Percentiles rank a stretch among this genome's conserved stretches.
phyloP scores from a whole-genome alignment of 352 stramenopile species.

The Pythium sp. region DNA sequence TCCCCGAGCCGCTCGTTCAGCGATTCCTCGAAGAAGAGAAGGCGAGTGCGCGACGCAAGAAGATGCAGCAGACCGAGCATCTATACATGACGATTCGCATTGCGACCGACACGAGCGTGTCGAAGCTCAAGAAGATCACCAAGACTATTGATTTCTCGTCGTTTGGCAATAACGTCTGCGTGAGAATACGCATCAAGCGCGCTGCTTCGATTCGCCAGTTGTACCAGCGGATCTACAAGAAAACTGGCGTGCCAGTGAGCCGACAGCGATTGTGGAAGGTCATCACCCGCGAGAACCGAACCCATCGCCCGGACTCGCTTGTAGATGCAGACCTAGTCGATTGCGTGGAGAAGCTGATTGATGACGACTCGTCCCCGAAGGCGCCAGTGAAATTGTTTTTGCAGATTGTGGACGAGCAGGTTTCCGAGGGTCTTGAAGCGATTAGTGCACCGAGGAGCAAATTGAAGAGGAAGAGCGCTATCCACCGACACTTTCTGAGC shows the following conservation, averaged over 20 bases:
- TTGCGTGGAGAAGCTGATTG: conserved; percentile 60
- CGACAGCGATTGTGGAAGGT: conserved; percentile 82
- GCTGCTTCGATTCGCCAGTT: conserved; percentile 58
- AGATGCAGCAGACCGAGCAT: conserved; percentile 76
- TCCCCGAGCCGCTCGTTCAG: conserved; percentile 51
- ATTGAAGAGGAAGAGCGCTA: conserved; percentile 11
- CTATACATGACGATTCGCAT: conserved; percentile 81
- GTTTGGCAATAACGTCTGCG: conserved; percentile 58
- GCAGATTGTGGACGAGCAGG: conserved; percentile 48
- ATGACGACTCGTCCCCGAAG: conserved; percentile 70
- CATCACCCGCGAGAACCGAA: conserved; percentile 84
- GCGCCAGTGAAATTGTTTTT: conserved; percentile 68
- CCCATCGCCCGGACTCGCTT: conserved; percentile 63
- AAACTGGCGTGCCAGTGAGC: conserved; percentile 59
- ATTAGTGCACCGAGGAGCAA: background rate
- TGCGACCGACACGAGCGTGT: conserved; percentile 67
- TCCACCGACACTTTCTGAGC: conserved; percentile 57
- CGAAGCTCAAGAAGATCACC: conserved; percentile 65
- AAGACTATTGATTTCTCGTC: conserved; percentile 78
- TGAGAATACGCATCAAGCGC: conserved; percentile 70
- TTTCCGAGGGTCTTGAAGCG: background rate
- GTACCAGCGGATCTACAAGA: conserved; percentile 55
- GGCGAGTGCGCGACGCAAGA: conserved; percentile 62
- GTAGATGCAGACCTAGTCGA: conserved; percentile 41
- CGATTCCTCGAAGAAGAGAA: conserved; percentile 84